phyloP scores from a whole-genome alignment of 2,329 filamentous ascomycete species.

The Ascochyta fabae region DNA sequence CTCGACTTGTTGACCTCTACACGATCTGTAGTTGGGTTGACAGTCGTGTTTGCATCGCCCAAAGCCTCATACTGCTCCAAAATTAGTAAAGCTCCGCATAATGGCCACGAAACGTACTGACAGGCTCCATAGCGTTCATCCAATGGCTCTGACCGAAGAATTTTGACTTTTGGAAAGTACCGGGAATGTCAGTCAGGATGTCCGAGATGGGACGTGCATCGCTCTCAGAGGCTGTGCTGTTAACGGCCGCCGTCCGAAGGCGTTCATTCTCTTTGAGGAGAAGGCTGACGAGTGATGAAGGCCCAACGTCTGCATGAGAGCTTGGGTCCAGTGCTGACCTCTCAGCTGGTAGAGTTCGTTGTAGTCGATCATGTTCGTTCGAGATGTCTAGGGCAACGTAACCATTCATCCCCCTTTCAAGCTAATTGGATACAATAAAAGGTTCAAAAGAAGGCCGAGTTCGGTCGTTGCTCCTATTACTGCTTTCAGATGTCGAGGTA shows the following conservation, averaged over 20 bases:
- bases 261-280: constrained; percentile 10
- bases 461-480: background rate
- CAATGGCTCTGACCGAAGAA: constrained; percentile 65
- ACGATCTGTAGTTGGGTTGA: constrained; percentile 52
- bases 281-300: constrained; percentile 3
- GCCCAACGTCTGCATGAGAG: background rate
- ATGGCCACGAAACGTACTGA: constrained; percentile 25
- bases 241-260: background rate
- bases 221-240: background rate
- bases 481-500: background rate
- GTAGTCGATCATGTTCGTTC: constrained; percentile 14
- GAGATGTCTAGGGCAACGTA: constrained; percentile 25
- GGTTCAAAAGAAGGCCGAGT: constrained; percentile 3
- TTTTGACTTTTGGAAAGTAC: constrained; percentile 57
- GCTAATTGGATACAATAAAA: constrained; percentile 5
- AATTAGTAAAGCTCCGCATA: background rate
- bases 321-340: constrained; percentile 3
- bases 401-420: constrained; percentile 20
- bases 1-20: constrained; percentile 35
- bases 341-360: constrained; percentile 4
- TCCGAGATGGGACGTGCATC: constrained; percentile 1
- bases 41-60: constrained; percentile 18
- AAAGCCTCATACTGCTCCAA: constrained; percentile 25
- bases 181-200: constrained; percentile 9
- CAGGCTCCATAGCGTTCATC: constrained; percentile 37